Evolutionary conservation across 2,329 filamentous ascomycete genomes (phyloP), one percentile per base, ranked within the genome.

Genomic region (Talaromyces verruculosus): DNA sequence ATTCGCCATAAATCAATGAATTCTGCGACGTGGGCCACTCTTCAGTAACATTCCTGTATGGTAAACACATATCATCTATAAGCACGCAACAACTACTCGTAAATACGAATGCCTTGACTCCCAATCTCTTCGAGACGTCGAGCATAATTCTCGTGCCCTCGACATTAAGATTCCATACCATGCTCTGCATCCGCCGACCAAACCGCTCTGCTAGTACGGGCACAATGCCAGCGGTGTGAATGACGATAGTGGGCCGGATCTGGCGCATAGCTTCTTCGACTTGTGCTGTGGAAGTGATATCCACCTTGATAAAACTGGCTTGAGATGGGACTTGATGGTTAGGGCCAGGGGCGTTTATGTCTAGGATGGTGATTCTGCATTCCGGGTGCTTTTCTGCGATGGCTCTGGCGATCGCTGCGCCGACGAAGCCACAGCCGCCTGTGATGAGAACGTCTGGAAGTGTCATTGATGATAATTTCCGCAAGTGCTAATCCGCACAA

Each of bases 71-170:
- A 63, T 87, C 82, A 72, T 88, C 85, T 3, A 82, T 79, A 41
- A 87, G 74, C 8, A 84, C 84, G 35, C 84, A 85, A 65, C 83
- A 84, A 70, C 79, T 84, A 71, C 84, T 85, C 35, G 85, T 88
- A 70, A 84, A 87, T 57, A 88, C 79, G 53, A 88, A 81, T 0
- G 78, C 81, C 61, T 77, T 79, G 47, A 81, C 84, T 1, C 81
- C 82, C 51, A 70, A 75, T 33, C 75, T 71, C 68, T 77, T 76
- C 1, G 82, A 78, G 3, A 81, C 81, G 2, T 81, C 74, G 6
- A 88, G 71, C 61, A 87, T 78, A 71, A 86, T 84, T 55, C 75
- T 74, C 3, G 86, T 87, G 6, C 85, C 86, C 28, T 82, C 78
- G 47, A 86, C 81, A 72, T 88, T 88, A 67, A 85, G 75, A 22